Percentiles rank a stretch among this genome's conserved stretches.
These are phyloP conservation scores for Mycena venus DNA, from an alignment of 768 basidiomycete species.

Conservation along the genomic window DNA sequence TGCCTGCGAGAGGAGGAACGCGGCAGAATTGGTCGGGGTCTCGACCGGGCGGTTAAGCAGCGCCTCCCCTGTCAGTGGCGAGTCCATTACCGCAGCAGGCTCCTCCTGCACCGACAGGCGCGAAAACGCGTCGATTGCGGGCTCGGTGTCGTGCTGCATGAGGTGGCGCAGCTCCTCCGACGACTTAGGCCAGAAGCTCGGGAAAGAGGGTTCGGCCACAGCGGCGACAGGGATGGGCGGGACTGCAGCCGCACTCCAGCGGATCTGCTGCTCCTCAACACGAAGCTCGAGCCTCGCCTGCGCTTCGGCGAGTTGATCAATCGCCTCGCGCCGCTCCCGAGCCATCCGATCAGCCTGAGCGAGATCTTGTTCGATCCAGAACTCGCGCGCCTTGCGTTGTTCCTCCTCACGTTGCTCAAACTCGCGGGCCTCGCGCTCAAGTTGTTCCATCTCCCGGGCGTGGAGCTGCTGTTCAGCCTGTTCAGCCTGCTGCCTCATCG, in stretches of 20 bases:
- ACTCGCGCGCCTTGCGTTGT: not conserved
- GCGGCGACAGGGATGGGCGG: slow-evolving; percentile 1
- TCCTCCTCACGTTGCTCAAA: not conserved
- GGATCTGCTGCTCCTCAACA: slow-evolving; percentile 21
- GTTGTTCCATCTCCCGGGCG: not conserved
- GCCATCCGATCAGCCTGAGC: slow-evolving; percentile 8
- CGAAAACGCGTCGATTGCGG: slow-evolving; percentile 24
- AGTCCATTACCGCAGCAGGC: slow-evolving; percentile 35
- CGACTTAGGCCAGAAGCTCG: slow-evolving; percentile 50
- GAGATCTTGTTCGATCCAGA: not conserved
- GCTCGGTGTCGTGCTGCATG: slow-evolving; percentile 32
- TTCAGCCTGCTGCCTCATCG: not conserved
- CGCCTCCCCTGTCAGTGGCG: slow-evolving; percentile 47
- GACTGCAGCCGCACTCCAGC: slow-evolving; percentile 12
- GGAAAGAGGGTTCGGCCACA: slow-evolving; percentile 35
- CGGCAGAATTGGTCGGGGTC: not conserved
- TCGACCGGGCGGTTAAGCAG: slow-evolving; percentile 40
- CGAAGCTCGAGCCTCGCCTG: slow-evolving; percentile 17
- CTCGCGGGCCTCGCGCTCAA: not conserved
- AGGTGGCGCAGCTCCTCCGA: slow-evolving; percentile 53
- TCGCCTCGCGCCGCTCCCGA: slow-evolving; percentile 25
- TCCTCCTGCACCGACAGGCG: slow-evolving; percentile 28
- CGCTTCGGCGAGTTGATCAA: slow-evolving; percentile 19
- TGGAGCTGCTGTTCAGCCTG: not conserved
- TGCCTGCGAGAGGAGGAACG: too few species aligned